These are phyloP conservation scores for Populus ilicifolia DNA, from an alignment of 345 rosid genomes.

Conservation along the genomic window DNA sequence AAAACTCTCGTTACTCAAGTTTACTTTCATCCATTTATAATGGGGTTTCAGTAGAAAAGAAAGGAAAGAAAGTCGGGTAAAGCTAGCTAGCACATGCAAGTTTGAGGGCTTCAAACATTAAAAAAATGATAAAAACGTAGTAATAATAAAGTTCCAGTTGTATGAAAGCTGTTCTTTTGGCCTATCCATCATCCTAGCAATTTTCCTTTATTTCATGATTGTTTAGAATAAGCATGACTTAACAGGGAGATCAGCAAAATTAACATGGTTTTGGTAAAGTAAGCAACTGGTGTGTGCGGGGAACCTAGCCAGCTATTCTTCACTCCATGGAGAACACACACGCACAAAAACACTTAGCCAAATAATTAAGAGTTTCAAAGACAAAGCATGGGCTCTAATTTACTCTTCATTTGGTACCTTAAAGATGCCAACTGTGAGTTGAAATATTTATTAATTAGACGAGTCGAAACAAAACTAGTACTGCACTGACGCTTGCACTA, in stretches of 20 bases:
- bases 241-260: constrained; percentile 8
- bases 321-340: neutral
- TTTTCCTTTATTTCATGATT: too few species aligned
- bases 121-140: too few species aligned
- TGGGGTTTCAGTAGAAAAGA: neutral
- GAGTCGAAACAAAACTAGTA: neutral
- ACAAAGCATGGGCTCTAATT: neutral
- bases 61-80: neutral
- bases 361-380: neutral
- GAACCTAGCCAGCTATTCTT: neutral
- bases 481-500: neutral
- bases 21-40: neutral
- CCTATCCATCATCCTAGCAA: too few species aligned
- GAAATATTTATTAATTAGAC: neutral
- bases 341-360: neutral
- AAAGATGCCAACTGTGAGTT: neutral
- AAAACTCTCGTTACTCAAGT: neutral
- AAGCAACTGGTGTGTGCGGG: neutral
- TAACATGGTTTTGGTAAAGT: neutral
- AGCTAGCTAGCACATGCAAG: neutral
- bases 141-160: too few species aligned
- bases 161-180: too few species aligned
- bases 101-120: neutral
- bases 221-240: neutral
- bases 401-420: neutral